Conservation (phyloP, 768 basidiomycete genomes). For the Tremella fuciformis region DNA sequence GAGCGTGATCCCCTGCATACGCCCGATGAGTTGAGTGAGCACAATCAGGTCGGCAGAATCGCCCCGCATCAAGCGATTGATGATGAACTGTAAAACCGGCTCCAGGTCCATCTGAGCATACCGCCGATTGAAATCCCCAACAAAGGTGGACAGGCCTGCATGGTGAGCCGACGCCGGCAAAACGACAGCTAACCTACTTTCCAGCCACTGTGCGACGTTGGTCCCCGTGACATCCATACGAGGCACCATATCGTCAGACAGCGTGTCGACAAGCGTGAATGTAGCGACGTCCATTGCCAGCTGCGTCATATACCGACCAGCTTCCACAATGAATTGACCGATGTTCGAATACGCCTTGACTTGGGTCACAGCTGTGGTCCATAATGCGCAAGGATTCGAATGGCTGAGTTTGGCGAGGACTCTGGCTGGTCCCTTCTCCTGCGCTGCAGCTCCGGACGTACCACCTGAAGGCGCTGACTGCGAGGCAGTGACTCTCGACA, state of each 20-base stretch:
- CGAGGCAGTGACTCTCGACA: conserved; percentile 69
- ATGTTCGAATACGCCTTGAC: conserved; percentile 93
- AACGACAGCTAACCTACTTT: conserved; percentile 22
- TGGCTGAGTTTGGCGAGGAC: conserved; percentile 89
- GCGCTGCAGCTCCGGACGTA: conserved; percentile 6
- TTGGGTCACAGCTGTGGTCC: conserved; percentile 82
- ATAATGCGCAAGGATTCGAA: conserved; percentile 88
- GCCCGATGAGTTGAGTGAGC: conserved; percentile 86
- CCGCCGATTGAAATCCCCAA: conserved; percentile 82
- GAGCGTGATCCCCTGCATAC: conserved; percentile 92
- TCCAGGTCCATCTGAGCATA: conserved; percentile 73
- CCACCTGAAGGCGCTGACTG: conserved; percentile 53
- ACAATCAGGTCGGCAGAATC: conserved; percentile 76
- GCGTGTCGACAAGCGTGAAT: conserved; percentile 78
- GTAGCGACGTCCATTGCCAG: conserved; percentile 93
- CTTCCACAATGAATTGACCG: conserved; percentile 82
- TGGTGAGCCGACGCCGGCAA: conserved; percentile 12
- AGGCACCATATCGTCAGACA: conserved; percentile 61
- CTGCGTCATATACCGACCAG: conserved; percentile 79
- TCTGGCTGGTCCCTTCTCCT: conserved; percentile 63
- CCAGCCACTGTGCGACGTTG: conserved; percentile 35
- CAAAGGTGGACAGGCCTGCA: conserved; percentile 84
- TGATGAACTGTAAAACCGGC: conserved; percentile 81
- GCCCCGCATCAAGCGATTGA: conserved; percentile 79
- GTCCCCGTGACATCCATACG: conserved; percentile 32